phyloP scores from a whole-genome alignment of 1,139 yeast genomes.

The Geotrichum phurueaensis region DNA sequence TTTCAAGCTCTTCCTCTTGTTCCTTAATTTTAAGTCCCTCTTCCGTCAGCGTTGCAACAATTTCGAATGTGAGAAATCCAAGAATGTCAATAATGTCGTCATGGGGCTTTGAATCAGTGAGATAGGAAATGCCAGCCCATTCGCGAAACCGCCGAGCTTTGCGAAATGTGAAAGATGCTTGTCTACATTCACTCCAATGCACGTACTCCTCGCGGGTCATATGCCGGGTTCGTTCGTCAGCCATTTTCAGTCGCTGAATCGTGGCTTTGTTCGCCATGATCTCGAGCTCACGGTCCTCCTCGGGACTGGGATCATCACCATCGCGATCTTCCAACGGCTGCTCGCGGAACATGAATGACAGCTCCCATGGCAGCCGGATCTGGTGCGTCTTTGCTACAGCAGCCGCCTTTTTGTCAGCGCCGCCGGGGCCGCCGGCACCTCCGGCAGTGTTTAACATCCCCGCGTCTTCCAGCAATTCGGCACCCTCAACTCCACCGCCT shows the following conservation, averaged over 20 bases:
- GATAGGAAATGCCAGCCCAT: slow-evolving; percentile 84
- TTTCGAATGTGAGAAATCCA: slow-evolving; percentile 93
- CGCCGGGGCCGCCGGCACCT: slow-evolving; percentile 24
- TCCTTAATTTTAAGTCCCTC: slow-evolving; percentile 79
- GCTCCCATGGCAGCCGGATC: slow-evolving; percentile 90
- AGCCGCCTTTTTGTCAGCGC: slow-evolving; percentile 47
- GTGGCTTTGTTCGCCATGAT: slow-evolving; percentile 88
- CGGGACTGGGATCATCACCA: slow-evolving; percentile 43
- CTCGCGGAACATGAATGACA: slow-evolving; percentile 87
- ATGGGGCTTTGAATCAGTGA: slow-evolving; percentile 86
- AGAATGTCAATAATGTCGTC: slow-evolving; percentile 95
- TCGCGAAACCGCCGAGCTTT: slow-evolving; percentile 89
- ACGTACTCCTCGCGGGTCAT: slow-evolving; percentile 98
- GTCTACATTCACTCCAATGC: slow-evolving; percentile 98
- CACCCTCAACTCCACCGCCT: slow-evolving; percentile 65
- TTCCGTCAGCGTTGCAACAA: slow-evolving; percentile 90
- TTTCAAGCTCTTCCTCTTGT: slow-evolving; percentile 49
- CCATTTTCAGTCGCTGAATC: slow-evolving; percentile 77
- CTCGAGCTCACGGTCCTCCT: slow-evolving; percentile 48
- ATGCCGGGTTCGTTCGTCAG: slow-evolving; percentile 85
- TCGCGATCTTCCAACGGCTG: slow-evolving; percentile 59
- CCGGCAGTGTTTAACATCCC: slow-evolving; percentile 26
- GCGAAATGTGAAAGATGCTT: slow-evolving; percentile 91
- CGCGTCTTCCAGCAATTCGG: slow-evolving; percentile 48
- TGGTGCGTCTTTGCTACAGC: slow-evolving; percentile 61